Evolutionary conservation across 1,284 basidiomycete species (phyloP), one percentile per base, ranked within the genome.

Genomic region (Chalciporus sp.): DNA sequence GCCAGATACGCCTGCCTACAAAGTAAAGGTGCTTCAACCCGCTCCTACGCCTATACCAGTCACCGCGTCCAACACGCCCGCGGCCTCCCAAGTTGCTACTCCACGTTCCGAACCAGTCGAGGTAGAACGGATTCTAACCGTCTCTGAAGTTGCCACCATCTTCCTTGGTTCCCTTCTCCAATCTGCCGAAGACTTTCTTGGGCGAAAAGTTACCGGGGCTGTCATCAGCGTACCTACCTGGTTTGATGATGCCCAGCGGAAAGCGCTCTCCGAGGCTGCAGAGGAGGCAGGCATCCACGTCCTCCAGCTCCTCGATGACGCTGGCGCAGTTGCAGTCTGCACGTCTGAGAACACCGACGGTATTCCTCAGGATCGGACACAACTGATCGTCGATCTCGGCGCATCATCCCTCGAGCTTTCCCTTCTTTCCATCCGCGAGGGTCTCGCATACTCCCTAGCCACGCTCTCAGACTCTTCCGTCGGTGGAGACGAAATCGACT

Each of bases 101-200:
- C 88, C 88, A 1, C 86, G 86, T 58, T 86, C 86, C 4, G 93
- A 96, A 69, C 88, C 92, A n/a, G 79, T 84, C 41, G 79, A 85
- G 23, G 83, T 81, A 12, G 85, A 85, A 49, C 88, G 94, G 54
- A 82, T 88, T 56, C 78, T 98, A 48, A 92, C 92, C 33, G 90
- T 90, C 3, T 85, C 88, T 43, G 94, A 98, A 68, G 91, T 90
- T 17, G 85, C 92, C 26, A 84, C 90, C 31, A 83, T 95, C 61
- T 98, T 96, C 82, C 80, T 99, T 47, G 78, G 80, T 58, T 92
- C 90, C 4, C 86, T 99, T 33, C 78, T 95, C 61, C 77, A 88
- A 61, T 95, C 93, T 35, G 97, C 96, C 8, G 84, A 90, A 67
- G 95, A 96, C 71, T 99, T 97, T 75, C 81, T 99, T 23, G 96